These are phyloP conservation scores for Pseudomicrostroma phylloplanum DNA, from an alignment of 1,284 basidiomycete species.

Conservation along the genomic window DNA sequence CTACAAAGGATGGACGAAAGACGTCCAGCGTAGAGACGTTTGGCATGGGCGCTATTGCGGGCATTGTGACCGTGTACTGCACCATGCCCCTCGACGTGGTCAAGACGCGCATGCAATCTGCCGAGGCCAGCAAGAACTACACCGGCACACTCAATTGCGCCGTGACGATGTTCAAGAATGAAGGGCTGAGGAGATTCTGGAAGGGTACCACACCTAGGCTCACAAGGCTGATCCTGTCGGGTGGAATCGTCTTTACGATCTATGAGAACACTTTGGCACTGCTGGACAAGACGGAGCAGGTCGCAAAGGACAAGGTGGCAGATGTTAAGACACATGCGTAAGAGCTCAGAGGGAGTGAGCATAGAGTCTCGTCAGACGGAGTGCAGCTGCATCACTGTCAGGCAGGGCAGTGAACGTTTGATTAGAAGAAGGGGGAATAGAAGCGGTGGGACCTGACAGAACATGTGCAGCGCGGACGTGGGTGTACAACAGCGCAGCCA, in stretches of 20 bases:
- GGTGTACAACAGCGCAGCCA: too few species aligned
- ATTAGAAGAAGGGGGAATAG: too few species aligned
- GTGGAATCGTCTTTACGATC: conserved; percentile 28
- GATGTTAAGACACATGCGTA: neutral
- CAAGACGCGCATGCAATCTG: conserved; percentile 92
- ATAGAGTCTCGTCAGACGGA: too few species aligned
- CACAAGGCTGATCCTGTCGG: conserved; percentile 60
- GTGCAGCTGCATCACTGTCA: too few species aligned
- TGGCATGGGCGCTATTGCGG: conserved; percentile 81
- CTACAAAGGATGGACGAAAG: conserved; percentile 20
- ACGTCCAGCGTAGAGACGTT: conserved; percentile 76
- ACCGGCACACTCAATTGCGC: conserved; percentile 87
- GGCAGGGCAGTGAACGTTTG: too few species aligned
- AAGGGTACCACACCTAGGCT: conserved; percentile 86
- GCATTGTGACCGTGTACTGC: conserved; percentile 78
- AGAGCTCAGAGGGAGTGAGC: neutral
- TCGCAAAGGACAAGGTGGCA: conserved; percentile 6
- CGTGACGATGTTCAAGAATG: conserved; percentile 53
- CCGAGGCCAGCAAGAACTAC: conserved; percentile 72
- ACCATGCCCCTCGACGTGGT: conserved; percentile 64
- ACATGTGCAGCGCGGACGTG: too few species aligned
- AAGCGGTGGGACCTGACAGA: too few species aligned
- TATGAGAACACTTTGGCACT: conserved; percentile 18
- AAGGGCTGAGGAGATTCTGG: conserved; percentile 84
- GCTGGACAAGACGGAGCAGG: conserved; percentile 9